These are phyloP conservation scores for Solanum hybrid DNA, from an alignment of 305 asterid genomes.

Conservation along the genomic window DNA sequence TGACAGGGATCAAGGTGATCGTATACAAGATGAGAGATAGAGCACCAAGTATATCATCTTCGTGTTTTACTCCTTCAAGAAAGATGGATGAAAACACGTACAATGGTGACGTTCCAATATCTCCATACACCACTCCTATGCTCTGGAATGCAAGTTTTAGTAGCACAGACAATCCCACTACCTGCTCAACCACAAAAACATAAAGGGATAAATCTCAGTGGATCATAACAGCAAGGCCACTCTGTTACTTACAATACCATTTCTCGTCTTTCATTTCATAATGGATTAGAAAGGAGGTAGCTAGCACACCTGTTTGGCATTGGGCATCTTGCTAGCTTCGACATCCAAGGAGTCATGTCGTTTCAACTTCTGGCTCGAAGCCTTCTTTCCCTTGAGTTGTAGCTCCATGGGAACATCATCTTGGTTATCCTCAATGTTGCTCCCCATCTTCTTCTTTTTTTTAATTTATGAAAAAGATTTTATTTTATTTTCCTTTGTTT, in stretches of 20 bases:
- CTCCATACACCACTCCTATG: conserved; percentile 68
- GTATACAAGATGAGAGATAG: conserved; percentile 53
- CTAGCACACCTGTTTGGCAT: neutral
- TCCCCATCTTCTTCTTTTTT: neutral
- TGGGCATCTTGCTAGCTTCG: conserved; percentile 19
- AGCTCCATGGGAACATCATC: neutral
- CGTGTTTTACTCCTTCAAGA: conserved; percentile 29
- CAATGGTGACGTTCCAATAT: conserved; percentile 67
- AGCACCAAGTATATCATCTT: conserved; percentile 52
- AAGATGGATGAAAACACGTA: conserved; percentile 48
- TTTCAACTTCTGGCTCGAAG: conserved; percentile 12
- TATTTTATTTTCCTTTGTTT: neutral
- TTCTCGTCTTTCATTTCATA: too few relatives aligned
- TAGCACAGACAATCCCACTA: neutral
- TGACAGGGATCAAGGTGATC: conserved; percentile 40
- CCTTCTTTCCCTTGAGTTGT: conserved; percentile 10
- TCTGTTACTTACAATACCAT: neutral
- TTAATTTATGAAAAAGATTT: neutral
- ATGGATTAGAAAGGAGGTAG: neutral
- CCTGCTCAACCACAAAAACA: neutral
- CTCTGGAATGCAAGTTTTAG: conserved; percentile 57
- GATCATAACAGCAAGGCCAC: neutral
- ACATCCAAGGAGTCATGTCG: conserved; percentile 33
- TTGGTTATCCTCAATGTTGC: neutral
- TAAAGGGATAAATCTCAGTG: neutral